Percentiles rank a stretch among this genome's conserved stretches.
Evolutionary conservation across 176 grass and related monocot genomes (phyloP).

Genomic region (Aechmea fasciata): DNA sequence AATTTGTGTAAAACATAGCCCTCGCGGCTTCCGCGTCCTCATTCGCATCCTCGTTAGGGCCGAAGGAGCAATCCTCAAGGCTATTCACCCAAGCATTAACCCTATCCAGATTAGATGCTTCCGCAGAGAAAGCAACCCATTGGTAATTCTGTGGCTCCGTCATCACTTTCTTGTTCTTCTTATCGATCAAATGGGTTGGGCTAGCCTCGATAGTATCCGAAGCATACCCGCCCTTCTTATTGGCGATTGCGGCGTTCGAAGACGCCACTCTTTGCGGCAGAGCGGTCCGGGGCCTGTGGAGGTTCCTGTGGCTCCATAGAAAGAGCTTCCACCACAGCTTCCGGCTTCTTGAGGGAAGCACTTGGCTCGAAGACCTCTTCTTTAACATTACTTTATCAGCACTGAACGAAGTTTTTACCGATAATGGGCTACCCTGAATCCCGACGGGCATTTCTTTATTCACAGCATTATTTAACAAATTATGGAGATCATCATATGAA

Average conservation of each 20-base stretch:
- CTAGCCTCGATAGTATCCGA: conserved; percentile 55
- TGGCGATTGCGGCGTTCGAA: background rate
- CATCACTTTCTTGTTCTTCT: conserved; percentile 29
- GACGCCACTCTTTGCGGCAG: background rate
- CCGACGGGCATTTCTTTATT: conserved; percentile 1
- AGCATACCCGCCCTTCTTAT: conserved; percentile 48
- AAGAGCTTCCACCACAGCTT: conserved; percentile 80
- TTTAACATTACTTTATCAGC: conserved; percentile 74
- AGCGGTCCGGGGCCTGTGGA: conserved; percentile 26
- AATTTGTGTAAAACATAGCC: conserved; percentile 3
- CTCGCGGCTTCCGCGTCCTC: background rate
- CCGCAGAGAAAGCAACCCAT: conserved; percentile 61
- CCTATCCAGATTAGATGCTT: conserved; percentile 46
- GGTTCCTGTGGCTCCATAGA: conserved; percentile 70
- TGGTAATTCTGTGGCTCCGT: conserved; percentile 31
- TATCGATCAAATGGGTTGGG: conserved; percentile 6
- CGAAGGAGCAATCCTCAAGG: conserved; percentile 29
- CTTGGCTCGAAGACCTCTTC: conserved; percentile 59
- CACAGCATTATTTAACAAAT: conserved; percentile 7
- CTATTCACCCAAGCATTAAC: conserved; percentile 90
- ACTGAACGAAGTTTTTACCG: conserved; percentile 44
- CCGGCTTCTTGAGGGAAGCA: conserved; percentile 79
- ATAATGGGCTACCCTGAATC: conserved; percentile 42
- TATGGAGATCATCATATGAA: conserved; percentile 45
- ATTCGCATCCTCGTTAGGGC: conserved; percentile 7